These are phyloP conservation scores for Aureobasidium sp. DNA, from an alignment of 2,329 filamentous ascomycete genomes.

Conservation along the genomic window DNA sequence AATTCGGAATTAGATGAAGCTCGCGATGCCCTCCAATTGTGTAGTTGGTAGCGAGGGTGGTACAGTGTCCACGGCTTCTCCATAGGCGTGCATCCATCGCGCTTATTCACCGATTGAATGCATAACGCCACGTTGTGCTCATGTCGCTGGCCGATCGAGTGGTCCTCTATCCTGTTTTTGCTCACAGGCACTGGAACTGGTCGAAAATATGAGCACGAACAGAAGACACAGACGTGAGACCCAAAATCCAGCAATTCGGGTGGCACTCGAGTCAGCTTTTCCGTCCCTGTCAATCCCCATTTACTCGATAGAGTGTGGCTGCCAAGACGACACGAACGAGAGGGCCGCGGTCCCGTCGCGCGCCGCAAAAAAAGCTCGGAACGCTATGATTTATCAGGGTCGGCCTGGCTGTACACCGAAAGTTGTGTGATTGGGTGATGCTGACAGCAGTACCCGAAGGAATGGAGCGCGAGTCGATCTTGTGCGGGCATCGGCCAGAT, in stretches of 20 bases:
- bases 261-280: constrained; percentile 5
- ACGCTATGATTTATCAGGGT: constrained; percentile 3
- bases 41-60: constrained; percentile 13
- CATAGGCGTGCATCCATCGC: neutral
- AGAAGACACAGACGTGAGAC: neutral
- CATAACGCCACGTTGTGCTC: constrained; percentile 15
- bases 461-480: constrained; percentile 13
- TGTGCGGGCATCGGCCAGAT: neutral
- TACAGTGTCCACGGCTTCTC: constrained; percentile 3
- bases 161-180: neutral
- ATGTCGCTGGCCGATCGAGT: constrained; percentile 7
- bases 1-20: neutral
- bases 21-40: neutral
- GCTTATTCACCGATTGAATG: constrained; percentile 11
- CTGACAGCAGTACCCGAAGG: constrained; percentile 8
- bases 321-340: constrained; percentile 12
- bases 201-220: neutral
- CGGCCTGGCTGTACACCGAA: constrained; percentile 1
- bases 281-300: constrained; percentile 7
- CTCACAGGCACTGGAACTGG: neutral
- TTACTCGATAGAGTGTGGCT: constrained; percentile 6
- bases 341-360: constrained; percentile 11
- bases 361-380: constrained; percentile 12
- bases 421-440: constrained; percentile 2
- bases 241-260: constrained; percentile 7